These are phyloP conservation scores for Rhododendron ovatum DNA, from an alignment of 148 eudicot genomes.

Conservation along the genomic window DNA sequence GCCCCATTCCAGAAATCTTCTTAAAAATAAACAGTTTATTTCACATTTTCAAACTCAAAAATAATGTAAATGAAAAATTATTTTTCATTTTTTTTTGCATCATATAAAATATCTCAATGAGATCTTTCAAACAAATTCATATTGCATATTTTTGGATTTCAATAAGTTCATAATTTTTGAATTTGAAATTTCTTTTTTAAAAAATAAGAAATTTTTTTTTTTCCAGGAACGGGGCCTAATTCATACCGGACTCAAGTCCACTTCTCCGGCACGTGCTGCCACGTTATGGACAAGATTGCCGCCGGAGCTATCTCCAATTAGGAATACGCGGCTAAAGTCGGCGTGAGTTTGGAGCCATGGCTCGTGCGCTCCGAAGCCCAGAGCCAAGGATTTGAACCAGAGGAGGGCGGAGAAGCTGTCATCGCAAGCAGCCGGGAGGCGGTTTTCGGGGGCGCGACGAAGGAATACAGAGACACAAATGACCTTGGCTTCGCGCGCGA, in stretches of 20 bases:
- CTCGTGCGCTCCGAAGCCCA: slow-evolving; percentile 2
- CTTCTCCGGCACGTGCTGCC: slow-evolving; percentile 47
- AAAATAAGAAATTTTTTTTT: too few relatives aligned
- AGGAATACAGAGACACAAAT: slow-evolving; percentile 60
- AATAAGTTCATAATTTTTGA: too few relatives aligned
- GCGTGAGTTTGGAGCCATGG: slow-evolving; percentile 36
- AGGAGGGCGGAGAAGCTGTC: slow-evolving; percentile 52
- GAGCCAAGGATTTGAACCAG: slow-evolving; percentile 51
- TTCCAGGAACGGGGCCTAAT: background rate
- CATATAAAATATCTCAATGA: too few relatives aligned
- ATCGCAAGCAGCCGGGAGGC: slow-evolving; percentile 69
- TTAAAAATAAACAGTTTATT: too few relatives aligned
- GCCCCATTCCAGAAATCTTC: too few relatives aligned
- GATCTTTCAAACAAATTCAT: too few relatives aligned
- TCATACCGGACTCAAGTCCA: slow-evolving; percentile 23
- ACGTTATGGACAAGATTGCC: slow-evolving; percentile 71
- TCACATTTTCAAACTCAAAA: too few relatives aligned
- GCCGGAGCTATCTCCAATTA: slow-evolving; percentile 86
- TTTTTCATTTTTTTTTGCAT: too few relatives aligned
- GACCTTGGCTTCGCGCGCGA: slow-evolving; percentile 38
- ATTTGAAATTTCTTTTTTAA: too few relatives aligned
- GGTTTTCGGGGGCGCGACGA: slow-evolving; percentile 61
- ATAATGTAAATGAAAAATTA: too few relatives aligned
- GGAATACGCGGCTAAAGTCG: slow-evolving; percentile 58
- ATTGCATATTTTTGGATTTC: too few relatives aligned